Conservation (phyloP, 352 stramenopile species). For the Phytopythium cucurbitacearum region DNA sequence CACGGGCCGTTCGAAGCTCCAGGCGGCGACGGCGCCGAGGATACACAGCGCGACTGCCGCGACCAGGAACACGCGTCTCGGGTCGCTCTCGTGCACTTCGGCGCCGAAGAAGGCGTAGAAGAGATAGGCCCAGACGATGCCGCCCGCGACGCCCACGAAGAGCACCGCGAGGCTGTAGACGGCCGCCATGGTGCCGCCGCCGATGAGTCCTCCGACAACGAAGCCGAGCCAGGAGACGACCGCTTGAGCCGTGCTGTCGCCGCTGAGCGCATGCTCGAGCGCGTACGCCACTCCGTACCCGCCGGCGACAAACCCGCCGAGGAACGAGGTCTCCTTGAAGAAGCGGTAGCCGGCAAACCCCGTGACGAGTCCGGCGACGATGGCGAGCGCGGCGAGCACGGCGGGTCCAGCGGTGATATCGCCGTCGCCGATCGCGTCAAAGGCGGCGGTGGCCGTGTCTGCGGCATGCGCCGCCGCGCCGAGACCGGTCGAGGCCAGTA, state of each 20-base stretch:
- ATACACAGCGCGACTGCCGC: conserved; percentile 37
- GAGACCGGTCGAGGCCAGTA: conserved; percentile 1
- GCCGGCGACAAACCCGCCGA: conserved; percentile 47
- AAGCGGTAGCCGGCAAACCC: conserved; percentile 57
- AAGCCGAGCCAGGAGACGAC: conserved; percentile 60
- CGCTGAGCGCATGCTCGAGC: conserved; percentile 33
- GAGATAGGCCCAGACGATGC: conserved; percentile 48
- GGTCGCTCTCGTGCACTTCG: conserved; percentile 44
- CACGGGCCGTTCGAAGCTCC: conserved; percentile 49
- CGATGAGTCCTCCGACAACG: conserved; percentile 39
- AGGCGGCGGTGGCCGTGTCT: conserved; percentile 16
- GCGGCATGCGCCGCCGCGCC: conserved; percentile 20
- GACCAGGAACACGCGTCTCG: conserved; percentile 35
- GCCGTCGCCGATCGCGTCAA: conserved; percentile 6
- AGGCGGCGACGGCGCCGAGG: conserved; percentile 26
- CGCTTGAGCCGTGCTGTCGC: conserved; percentile 28
- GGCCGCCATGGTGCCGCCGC: conserved; percentile 34
- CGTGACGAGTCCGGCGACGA: conserved; percentile 34
- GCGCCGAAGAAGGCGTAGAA: conserved; percentile 49
- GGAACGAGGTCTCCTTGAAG: conserved; percentile 47
- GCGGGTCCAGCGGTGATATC: conserved; percentile 20
- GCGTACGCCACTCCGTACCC: conserved; percentile 34
- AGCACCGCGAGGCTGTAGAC: conserved; percentile 56
- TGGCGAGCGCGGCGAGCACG: conserved; percentile 32
- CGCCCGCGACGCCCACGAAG: conserved; percentile 36